phyloP scores from a whole-genome alignment of 306 rosid genomes.

The Pterocarpus santalinus region DNA sequence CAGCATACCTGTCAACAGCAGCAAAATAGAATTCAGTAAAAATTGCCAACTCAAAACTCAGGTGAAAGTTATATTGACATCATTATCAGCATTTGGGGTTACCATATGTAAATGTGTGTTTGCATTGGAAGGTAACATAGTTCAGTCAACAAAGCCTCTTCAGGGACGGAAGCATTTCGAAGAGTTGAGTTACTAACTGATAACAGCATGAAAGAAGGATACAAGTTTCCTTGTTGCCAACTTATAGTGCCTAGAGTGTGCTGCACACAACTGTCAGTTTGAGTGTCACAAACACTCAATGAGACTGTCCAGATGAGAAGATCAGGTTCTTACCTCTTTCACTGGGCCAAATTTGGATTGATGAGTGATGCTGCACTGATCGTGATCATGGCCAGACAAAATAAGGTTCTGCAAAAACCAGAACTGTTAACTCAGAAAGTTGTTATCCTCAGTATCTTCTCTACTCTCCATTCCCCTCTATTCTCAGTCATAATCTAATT shows the following conservation, averaged over 20 bases:
- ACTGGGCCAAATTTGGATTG: constrained; percentile 60
- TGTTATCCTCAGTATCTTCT: constrained; percentile 22
- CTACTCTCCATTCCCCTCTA: not conserved
- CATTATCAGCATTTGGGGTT: constrained; percentile 33
- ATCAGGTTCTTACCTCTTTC: constrained; percentile 69
- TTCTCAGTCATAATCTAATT: constrained; percentile 9
- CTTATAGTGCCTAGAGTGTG: constrained; percentile 86
- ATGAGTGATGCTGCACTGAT: constrained; percentile 77
- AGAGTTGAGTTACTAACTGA: constrained; percentile 62
- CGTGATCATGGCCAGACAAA: constrained; percentile 93
- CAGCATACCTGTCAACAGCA: constrained; percentile 67
- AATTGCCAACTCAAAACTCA: constrained; percentile 3
- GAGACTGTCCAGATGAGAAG: constrained; percentile 40
- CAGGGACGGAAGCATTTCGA: constrained; percentile 60
- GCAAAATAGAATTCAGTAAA: not conserved
- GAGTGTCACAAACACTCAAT: constrained; percentile 34
- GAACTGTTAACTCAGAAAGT: constrained; percentile 36
- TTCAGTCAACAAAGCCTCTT: constrained; percentile 64
- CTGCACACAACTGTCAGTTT: constrained; percentile 67
- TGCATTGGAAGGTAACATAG: constrained; percentile 83
- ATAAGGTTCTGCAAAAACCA: constrained; percentile 64
- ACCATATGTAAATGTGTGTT: constrained; percentile 76
- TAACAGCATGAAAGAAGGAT: constrained; percentile 88
- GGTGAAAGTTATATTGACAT: constrained; percentile 34
- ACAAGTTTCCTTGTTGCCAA: constrained; percentile 91